Conservation (phyloP, 192 early-diverging fungal genomes). For the Podila epicladia region DNA sequence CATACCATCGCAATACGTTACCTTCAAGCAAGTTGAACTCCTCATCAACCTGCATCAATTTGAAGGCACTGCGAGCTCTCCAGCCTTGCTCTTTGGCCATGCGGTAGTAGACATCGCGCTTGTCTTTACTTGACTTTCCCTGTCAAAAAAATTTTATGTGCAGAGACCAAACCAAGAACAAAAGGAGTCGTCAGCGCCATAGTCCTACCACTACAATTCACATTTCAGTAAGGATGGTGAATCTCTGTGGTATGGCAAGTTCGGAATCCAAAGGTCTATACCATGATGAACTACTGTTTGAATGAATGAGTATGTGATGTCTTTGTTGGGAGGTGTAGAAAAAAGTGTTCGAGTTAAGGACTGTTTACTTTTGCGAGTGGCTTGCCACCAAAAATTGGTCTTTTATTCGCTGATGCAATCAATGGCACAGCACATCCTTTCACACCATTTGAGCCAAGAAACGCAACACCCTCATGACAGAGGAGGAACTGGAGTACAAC, state of each 20-base stretch:
- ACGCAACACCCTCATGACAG: background rate
- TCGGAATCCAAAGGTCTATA: background rate
- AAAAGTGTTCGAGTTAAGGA: background rate
- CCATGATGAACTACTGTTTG: background rate
- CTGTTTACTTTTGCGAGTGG: constrained; percentile 3
- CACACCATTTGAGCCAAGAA: too few species aligned
- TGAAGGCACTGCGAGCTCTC: constrained; percentile 97
- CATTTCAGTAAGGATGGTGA: background rate
- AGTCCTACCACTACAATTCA: too few species aligned
- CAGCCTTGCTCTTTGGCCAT: constrained; percentile 98
- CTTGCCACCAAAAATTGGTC: constrained; percentile 2
- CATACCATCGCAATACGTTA: constrained; percentile 5
- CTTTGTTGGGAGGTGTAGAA: background rate
- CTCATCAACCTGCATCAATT: constrained; percentile 95
- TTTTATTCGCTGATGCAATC: background rate
- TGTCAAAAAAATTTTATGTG: background rate
- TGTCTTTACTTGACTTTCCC: constrained; percentile 94
- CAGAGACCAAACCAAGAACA: too few species aligned
- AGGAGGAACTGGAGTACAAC: constrained; percentile 10
- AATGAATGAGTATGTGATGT: background rate
- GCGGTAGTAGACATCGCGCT: constrained; percentile 96
- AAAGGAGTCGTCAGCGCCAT: too few species aligned
- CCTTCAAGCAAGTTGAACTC: constrained; percentile 92
- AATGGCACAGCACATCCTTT: background rate
- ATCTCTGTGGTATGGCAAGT: too few species aligned